Evolutionary conservation across 2,329 filamentous ascomycete genomes (phyloP).

Genomic region (Scorias spongiosa): DNA sequence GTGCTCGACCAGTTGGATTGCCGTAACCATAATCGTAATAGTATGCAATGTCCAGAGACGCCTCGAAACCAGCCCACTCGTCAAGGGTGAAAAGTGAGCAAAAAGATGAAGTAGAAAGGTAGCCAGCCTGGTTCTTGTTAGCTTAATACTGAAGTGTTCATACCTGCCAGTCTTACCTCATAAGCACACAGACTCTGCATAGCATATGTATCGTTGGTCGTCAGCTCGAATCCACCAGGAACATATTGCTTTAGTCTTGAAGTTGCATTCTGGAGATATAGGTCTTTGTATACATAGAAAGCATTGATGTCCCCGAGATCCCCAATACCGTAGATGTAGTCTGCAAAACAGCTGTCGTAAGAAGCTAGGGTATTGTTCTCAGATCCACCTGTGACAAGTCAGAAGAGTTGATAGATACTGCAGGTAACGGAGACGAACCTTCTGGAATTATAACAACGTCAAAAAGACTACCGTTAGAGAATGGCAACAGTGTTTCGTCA

Average conservation of each 20-base stretch:
- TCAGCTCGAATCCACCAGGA: conserved; percentile 34
- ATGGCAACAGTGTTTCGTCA: conserved; percentile 25
- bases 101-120: conserved; percentile 36
- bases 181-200: conserved; percentile 39
- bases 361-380: conserved; percentile 40
- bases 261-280: conserved; percentile 32
- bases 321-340: conserved; percentile 21
- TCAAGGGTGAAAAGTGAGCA: conserved; percentile 39
- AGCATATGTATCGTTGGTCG: conserved; percentile 33
- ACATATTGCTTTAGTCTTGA: conserved; percentile 32
- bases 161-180: conserved; percentile 17
- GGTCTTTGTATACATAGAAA: conserved; percentile 29
- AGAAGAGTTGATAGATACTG: too few relatives aligned
- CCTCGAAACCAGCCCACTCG: conserved; percentile 41
- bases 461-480: conserved; percentile 25
- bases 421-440: not conserved
- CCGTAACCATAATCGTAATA: conserved; percentile 29
- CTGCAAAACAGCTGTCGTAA: conserved; percentile 35
- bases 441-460: conserved; percentile 38
- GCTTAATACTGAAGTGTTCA: not conserved
- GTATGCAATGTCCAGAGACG: conserved; percentile 38
- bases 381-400: conserved; percentile 18
- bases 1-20: conserved; percentile 36
- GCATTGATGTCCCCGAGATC: conserved; percentile 28
- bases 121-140: conserved; percentile 18